Evolutionary conservation across 495 filamentous ascomycete species (phyloP), one percentile per base, ranked within the genome.

Genomic region (Talaromyces trachyspermus): DNA sequence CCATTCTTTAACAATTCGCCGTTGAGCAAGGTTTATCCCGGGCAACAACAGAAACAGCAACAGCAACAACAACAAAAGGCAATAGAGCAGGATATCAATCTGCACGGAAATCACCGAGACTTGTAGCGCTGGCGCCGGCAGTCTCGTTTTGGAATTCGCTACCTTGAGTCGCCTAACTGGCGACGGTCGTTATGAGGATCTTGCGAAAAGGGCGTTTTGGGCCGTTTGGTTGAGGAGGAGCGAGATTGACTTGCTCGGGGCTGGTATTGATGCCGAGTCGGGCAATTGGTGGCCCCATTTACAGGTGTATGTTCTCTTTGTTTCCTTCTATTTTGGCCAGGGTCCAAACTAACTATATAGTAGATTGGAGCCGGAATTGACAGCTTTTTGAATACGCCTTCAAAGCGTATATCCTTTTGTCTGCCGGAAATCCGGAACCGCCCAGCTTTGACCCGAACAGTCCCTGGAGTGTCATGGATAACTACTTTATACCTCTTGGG

Each of bases 351-450:
- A 5, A 32, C 29, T n/a, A 29, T 7, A 14, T 19, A 11, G 20
- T 43, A 73, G 74, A 91, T 98, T 56, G 92, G 92, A 29, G 92
- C 92, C 1, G 94, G 92, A 14, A 85, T 94, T 53, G 92, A 97
- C 63, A 95, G 89, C 66, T 98, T 97, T 97, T 91, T 56, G 92
- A 98, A 68, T 98, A 98, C 60, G 92, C 92, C 2, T 76, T 95
- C 59, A 98, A 98, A 60, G 85, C 89, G 2, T 82, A 94, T 53
- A 84, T 98, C 51, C 66, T 98, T 7, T 78, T 96, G 14, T 95
- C 91, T 2, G 81, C 86, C 11, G 69, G 69, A 37, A 57, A 70
- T 26, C 62, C 60, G 8, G 58, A 70, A 27, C 62, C 60, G 8
- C 56, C 59, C 7, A 55, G 58, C 6, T 58, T 63, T 30, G 48